A percentile compares a stretch with the other conserved stretches of the same genome.
These are phyloP conservation scores for Cicer chorassanicum DNA, from an alignment of 306 rosid species.

Conservation along the genomic window DNA sequence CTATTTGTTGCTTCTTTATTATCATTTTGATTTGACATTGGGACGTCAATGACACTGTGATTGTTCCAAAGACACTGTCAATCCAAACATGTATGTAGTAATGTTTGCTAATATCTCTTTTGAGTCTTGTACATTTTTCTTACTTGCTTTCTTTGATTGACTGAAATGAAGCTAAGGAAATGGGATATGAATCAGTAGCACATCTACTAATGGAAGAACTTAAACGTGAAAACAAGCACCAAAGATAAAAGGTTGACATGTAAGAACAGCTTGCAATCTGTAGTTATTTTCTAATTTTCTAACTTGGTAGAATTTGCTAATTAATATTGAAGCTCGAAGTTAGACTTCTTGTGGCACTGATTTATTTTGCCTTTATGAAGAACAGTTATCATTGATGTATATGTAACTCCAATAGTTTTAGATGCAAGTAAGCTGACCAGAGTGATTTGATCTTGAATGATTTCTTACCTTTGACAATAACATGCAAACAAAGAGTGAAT, in stretches of 20 bases:
- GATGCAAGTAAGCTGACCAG: too few species aligned
- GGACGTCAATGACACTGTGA: background rate
- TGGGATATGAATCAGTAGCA: constrained; percentile 77
- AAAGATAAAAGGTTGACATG: constrained; percentile 28
- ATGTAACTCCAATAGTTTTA: background rate
- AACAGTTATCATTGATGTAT: constrained; percentile 24
- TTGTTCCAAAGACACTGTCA: background rate
- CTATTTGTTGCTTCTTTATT: background rate
- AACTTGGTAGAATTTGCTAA: background rate
- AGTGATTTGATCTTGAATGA: too few species aligned
- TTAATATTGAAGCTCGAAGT: background rate
- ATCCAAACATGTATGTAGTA: background rate
- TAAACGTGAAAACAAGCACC: constrained; percentile 43
- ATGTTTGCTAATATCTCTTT: background rate
- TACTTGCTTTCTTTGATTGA: constrained; percentile 8
- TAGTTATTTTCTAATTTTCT: constrained; percentile 9
- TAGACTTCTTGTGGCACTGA: background rate
- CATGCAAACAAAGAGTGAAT: too few species aligned
- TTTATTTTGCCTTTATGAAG: background rate
- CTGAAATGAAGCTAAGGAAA: constrained; percentile 55
- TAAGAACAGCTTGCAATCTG: constrained; percentile 19
- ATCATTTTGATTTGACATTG: background rate
- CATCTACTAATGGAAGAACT: constrained; percentile 76
- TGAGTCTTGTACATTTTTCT: constrained; percentile 19
- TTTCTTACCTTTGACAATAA: too few species aligned